These are phyloP conservation scores for Metarhizium robertsii DNA, from an alignment of 2,329 filamentous ascomycete species.

Conservation along the genomic window DNA sequence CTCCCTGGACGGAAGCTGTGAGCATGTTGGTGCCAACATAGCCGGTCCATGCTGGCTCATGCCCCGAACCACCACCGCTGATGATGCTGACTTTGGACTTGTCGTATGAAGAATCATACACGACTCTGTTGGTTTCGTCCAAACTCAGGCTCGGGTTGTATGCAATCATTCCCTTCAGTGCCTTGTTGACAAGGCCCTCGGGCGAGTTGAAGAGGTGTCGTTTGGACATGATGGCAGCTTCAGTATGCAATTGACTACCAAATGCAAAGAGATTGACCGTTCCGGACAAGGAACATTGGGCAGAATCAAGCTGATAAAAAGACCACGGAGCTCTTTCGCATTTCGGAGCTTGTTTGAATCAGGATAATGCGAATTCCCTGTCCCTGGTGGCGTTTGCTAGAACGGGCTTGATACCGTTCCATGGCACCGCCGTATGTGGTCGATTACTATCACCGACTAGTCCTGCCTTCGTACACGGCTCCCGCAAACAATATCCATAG, in stretches of 20 bases:
- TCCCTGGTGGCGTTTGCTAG: not conserved
- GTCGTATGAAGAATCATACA: slow-evolving; percentile 37
- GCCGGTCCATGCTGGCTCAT: slow-evolving; percentile 54
- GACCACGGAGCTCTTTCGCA: not conserved
- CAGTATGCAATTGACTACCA: not conserved
- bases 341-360: not conserved
- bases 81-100: slow-evolving; percentile 38
- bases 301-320: slow-evolving; percentile 3
- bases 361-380: not conserved
- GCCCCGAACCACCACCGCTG: slow-evolving; percentile 46
- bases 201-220: slow-evolving; percentile 43
- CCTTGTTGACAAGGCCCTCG: slow-evolving; percentile 44
- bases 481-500: not conserved
- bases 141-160: slow-evolving; percentile 42
- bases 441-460: not conserved
- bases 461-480: not conserved
- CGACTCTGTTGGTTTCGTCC: slow-evolving; percentile 41
- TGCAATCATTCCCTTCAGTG: slow-evolving; percentile 39
- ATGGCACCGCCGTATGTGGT: not conserved
- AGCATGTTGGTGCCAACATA: slow-evolving; percentile 55
- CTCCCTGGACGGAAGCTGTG: slow-evolving; percentile 50
- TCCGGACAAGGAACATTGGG: not conserved
- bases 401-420: not conserved
- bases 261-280: not conserved
- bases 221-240: slow-evolving; percentile 34